Percentiles rank a stretch among this genome's conserved stretches.
Evolutionary conservation across 495 filamentous ascomycete genomes (phyloP).

Genomic region (Neurospora sublineolata): DNA sequence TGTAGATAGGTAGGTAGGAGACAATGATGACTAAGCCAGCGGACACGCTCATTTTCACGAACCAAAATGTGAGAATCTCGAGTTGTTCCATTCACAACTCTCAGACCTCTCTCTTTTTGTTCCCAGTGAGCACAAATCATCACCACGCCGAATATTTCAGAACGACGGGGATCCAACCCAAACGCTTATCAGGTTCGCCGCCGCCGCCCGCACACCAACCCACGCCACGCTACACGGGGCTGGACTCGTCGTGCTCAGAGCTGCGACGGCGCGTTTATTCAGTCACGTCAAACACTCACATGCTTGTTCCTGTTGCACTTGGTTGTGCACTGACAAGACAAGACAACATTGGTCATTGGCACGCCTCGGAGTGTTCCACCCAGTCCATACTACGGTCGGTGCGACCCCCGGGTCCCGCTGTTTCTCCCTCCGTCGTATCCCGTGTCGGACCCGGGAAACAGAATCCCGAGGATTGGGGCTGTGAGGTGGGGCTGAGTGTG

Average conservation of each 20-base stretch:
- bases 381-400: not conserved
- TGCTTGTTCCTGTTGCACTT: not conserved
- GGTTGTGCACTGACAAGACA: not conserved
- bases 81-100: not conserved
- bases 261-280: not conserved
- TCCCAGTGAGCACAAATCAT: conserved; percentile 20
- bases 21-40: not conserved
- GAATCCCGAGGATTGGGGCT: not conserved
- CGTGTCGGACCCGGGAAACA: not conserved
- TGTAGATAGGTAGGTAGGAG: not conserved
- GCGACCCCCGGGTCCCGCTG: not conserved
- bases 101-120: conserved; percentile 10
- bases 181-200: not conserved
- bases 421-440: not conserved
- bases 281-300: not conserved
- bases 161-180: conserved; percentile 16
- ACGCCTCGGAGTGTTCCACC: not conserved
- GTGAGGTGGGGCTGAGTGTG: not conserved
- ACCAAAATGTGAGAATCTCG: not conserved
- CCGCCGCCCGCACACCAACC: not conserved
- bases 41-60: not conserved
- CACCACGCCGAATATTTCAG: conserved; percentile 31
- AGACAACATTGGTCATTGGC: not conserved
- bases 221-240: not conserved
- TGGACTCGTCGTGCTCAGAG: not conserved